Percentiles rank a stretch among this genome's conserved stretches.
Conservation (phyloP, 1,139 yeast species). For the Lodderomyces pseudojiufengensis region DNA sequence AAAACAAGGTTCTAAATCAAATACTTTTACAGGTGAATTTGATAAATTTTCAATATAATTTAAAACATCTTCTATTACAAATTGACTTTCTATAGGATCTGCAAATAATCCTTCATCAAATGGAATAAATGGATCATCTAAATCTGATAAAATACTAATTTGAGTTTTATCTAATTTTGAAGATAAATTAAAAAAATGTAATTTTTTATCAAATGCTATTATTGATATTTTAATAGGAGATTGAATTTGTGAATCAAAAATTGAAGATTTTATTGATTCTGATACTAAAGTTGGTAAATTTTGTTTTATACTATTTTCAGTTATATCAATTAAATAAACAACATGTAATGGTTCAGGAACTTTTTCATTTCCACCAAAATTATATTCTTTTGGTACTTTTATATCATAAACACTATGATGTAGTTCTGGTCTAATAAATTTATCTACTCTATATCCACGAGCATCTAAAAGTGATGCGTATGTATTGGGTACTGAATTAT, state of each 20-base stretch:
- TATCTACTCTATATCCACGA: constrained; percentile 61
- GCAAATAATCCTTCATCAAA: constrained; percentile 75
- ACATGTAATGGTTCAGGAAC: constrained; percentile 52
- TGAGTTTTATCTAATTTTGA: constrained; percentile 57
- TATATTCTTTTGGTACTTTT: constrained; percentile 70
- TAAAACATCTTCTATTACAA: constrained; percentile 65
- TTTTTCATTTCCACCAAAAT: constrained; percentile 38
- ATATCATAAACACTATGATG: constrained; percentile 84
- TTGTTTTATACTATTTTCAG: constrained; percentile 57
- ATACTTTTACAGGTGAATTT: constrained; percentile 32
- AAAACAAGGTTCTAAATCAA: constrained; percentile 68
- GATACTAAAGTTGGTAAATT: constrained; percentile 65
- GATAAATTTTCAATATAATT: constrained; percentile 51
- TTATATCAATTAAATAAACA: constrained; percentile 74
- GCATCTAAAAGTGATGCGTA: constrained; percentile 63
- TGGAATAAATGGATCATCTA: constrained; percentile 82
- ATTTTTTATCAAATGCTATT: constrained; percentile 68
- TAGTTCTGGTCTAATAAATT: constrained; percentile 67
- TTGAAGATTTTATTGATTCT: constrained; percentile 64
- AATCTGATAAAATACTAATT: constrained; percentile 64
- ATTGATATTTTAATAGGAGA: constrained; percentile 47
- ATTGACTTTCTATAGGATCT: constrained; percentile 64
- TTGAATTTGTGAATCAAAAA: constrained; percentile 27
- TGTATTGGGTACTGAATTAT: constrained; percentile 66
- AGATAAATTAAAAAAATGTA: constrained; percentile 73